These are phyloP conservation scores for Pseudocercospora fijiensis DNA, from an alignment of 2,329 filamentous ascomycete species.

Conservation along the genomic window DNA sequence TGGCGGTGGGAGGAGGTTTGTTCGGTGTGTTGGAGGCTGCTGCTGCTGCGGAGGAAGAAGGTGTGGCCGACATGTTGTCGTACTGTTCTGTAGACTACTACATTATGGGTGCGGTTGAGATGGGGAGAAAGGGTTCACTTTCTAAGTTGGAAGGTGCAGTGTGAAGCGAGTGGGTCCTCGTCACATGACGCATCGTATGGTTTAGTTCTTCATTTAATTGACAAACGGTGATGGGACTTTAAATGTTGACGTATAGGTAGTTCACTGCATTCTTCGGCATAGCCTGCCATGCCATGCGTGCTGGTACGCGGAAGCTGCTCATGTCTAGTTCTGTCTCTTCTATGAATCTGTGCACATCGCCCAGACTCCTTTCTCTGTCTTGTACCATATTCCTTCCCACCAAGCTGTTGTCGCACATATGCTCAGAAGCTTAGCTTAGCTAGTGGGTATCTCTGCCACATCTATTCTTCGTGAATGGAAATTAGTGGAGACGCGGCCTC, in stretches of 20 bases:
- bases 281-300: not conserved
- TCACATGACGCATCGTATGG: not conserved
- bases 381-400: not conserved
- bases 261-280: not conserved
- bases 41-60: not conserved
- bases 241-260: not conserved
- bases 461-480: not conserved
- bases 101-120: not conserved
- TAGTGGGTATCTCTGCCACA: conserved; percentile 3
- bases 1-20: conserved; percentile 35
- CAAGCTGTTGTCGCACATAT: not conserved
- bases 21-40: conserved; percentile 3
- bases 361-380: not conserved
- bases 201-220: not conserved
- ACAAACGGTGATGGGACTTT: not conserved
- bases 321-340: not conserved
- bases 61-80: conserved; percentile 7
- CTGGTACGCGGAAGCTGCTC: not conserved
- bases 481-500: not conserved
- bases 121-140: not conserved
- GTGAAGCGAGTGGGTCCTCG: not conserved
- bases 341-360: not conserved
- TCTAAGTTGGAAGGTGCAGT: conserved; percentile 1
- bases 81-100: not conserved
- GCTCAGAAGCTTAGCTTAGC: conserved; percentile 4